phyloP scores from a whole-genome alignment of 1,139 yeast genomes.

The Eremothecium cymbalariae region DNA sequence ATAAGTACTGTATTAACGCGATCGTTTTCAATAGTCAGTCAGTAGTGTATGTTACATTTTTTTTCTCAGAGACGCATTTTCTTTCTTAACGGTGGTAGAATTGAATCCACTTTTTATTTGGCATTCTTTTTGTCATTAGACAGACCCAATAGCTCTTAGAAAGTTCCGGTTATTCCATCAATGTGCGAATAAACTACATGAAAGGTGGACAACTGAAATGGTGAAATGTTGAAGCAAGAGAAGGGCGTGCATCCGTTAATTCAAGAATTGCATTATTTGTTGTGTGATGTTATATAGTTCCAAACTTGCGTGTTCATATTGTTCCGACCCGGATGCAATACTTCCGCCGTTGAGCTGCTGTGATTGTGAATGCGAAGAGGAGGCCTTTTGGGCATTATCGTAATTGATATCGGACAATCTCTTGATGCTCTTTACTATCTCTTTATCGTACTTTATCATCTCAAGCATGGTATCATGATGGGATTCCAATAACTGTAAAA shows the following conservation, averaged over 20 bases:
- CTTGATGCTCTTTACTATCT: constrained; percentile 51
- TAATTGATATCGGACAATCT: constrained; percentile 38
- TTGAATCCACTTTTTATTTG: neutral
- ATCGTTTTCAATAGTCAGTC: no score
- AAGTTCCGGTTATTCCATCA: neutral
- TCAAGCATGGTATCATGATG: constrained; percentile 63
- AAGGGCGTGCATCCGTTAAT: constrained; percentile 15
- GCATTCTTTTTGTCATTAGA: neutral
- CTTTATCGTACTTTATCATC: constrained; percentile 51
- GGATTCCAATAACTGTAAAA: constrained; percentile 83
- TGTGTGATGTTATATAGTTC: constrained; percentile 73
- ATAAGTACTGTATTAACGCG: no score
- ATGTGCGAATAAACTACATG: no score
- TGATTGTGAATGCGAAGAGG: constrained; percentile 4
- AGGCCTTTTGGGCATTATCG: constrained; percentile 25
- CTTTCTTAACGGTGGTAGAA: neutral
- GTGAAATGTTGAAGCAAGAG: neutral
- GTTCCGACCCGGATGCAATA: constrained; percentile 26
- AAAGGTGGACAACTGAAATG: no score
- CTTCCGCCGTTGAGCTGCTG: constrained; percentile 7
- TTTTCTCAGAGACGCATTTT: neutral
- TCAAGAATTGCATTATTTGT: constrained; percentile 49
- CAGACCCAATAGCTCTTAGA: neutral
- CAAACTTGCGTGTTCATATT: constrained; percentile 52
- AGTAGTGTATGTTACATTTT: neutral